Conservation (phyloP, 2,329 filamentous ascomycete species). For the Penicillium sp. region DNA sequence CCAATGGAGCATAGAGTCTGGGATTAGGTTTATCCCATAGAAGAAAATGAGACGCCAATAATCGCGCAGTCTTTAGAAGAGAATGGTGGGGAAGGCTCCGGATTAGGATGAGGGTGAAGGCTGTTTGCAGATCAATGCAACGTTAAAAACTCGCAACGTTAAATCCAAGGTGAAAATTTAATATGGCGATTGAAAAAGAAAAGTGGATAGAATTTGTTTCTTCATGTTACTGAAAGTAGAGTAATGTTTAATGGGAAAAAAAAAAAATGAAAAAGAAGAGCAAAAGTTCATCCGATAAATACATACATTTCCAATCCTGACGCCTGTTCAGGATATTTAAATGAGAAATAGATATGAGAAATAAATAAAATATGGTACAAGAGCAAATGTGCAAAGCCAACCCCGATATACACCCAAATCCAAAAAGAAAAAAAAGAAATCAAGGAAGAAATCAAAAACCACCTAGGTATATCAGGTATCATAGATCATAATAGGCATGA, state of each 20-base stretch:
- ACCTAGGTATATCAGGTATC: constrained; percentile 13
- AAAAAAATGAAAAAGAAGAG: constrained; percentile 1
- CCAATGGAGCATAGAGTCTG: not conserved
- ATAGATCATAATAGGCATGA: constrained; percentile 13
- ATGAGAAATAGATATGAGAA: not conserved
- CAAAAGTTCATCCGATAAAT: not conserved
- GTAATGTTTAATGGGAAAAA: not conserved
- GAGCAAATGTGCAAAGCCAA: constrained; percentile 6
- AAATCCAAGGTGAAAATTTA: not conserved
- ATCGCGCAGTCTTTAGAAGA: not conserved
- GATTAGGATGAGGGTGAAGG: not conserved
- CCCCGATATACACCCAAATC: not conserved
- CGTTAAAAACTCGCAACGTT: not conserved
- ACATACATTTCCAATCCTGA: not conserved
- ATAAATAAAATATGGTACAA: constrained; percentile 3
- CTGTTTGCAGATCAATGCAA: constrained; percentile 3
- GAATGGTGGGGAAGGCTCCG: not conserved
- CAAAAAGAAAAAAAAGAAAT: not conserved
- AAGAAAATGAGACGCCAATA: not conserved
- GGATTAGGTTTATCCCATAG: not conserved
- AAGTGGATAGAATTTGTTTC: not conserved
- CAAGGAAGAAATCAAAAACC: constrained; percentile 7
- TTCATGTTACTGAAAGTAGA: constrained; percentile 11
- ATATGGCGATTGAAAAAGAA: not conserved
- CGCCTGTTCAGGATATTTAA: not conserved